Evolutionary conservation across 2,329 filamentous ascomycete genomes (phyloP), one percentile per base, ranked within the genome.

Genomic region (Cladosporium sp.): DNA sequence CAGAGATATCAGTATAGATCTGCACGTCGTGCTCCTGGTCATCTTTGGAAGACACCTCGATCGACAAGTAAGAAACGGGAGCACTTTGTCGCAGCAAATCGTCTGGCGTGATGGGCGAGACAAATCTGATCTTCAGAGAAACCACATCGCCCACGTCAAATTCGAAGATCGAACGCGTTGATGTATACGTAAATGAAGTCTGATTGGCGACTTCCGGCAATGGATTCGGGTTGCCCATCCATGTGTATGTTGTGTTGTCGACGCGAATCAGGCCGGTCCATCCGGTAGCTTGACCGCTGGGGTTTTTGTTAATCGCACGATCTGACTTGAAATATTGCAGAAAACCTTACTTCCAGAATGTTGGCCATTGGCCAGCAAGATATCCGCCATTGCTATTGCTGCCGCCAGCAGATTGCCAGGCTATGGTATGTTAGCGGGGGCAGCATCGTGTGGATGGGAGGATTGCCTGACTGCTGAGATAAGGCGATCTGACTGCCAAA

Each of bases 401-500:
- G 22, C 72, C 78, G 1, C 82, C 83, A 8, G 77, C 61, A 25
- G 43, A 19, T 36, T 45, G 49, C 38, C 82, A 51, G 38, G 50
- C 40, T 47, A 19, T 8, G 9, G 12, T 18, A 7, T 19, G 39
- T 38, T 30, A 43, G 30, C 4, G 27, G 9, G 4, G 30, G 25
- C 20, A 15, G 19, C 18, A 29, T 36, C 11, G 16, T 15, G 8
- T 40, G 4, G 22, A 27, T 9, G n/a, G n/a, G 9, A 27, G 22
- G 22, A 27, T 27, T 9, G 38, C 47, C 25, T n/a, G n/a, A 50
- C 47, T 79, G 62, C 80, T 88, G 13, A 91, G 68, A 58, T 91
- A 92, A 0, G 87, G 87, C 8, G 82, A 85, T 54, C 80, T 82
- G 38, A 91, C 86, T 38, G 85, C 85, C 29, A 92, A 68, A 11